Base-by-base conservation (phyloP, 1,284 basidiomycete genomes). In the Apiotrichum gracile region DNA sequence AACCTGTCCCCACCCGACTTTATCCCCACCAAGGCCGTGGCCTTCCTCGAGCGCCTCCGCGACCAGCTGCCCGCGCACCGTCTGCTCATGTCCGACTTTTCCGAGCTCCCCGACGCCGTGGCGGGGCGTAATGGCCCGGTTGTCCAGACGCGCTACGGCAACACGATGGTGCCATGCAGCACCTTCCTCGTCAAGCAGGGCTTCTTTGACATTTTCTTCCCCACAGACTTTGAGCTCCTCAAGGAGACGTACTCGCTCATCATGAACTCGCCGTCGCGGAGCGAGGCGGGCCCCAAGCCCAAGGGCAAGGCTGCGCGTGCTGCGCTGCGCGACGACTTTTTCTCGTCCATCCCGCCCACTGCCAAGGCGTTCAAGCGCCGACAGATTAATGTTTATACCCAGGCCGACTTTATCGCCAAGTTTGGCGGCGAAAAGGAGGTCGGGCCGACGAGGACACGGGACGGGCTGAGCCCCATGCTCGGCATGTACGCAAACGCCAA, bases 201-300 rank as follows among this genome's bases (percentile, higher is more conserved):
- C 13, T 94, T 85, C 77, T 99, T 99, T 73, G 96, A 99, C 76
- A 98, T 98, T 61, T 92, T 99, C 79, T 99, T 98, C 79, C 96
- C 96, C 2, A 98, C 94, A 8, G 72, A 93, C 69, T 99, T 98
- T 63, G 82, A 84, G 48, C 81, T 82, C 21, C 79, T 98, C 25
- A 79, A 86, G 46, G 88, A 92, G 69, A 86, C 92, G 81, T 96
- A 96, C 74, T 86, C 90, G 67, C 80, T 85, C 62, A 81, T 87
- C 58, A 83, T 94, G 60, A 73, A 72, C 50, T 70, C 69, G 10
- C 71, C 71, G 2, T 54, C 69, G n/a, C n/a, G n/a, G 40, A 38
- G 53, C 13, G 49, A 33, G 21, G 22, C 44, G 14, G 48, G 22
- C 2, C 42, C 26, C 19, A 21, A 24, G 26, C 39, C 51, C 17